phyloP scores from a whole-genome alignment of 768 basidiomycete species.

The Kwoniella mangroviensis region DNA sequence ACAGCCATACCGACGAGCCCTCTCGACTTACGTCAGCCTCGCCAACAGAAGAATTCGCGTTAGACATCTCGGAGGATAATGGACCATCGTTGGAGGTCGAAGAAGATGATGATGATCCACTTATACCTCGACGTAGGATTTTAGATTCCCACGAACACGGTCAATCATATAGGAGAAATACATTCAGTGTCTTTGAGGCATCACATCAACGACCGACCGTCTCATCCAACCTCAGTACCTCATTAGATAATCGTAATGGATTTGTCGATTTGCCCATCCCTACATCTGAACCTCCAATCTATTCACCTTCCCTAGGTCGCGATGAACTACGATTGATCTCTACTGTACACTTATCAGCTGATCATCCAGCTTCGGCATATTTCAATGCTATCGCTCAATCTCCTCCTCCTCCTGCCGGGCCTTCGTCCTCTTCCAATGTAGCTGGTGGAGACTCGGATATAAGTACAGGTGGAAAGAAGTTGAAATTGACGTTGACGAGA shows the following conservation, averaged over 20 bases:
- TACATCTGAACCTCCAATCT: conserved; percentile 37
- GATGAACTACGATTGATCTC: conserved; percentile 51
- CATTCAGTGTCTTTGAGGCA: conserved; percentile 10
- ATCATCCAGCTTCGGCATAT: conserved; percentile 46
- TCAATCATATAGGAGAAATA: conserved; percentile 17
- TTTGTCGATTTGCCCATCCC: conserved; percentile 37
- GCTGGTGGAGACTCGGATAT: background rate
- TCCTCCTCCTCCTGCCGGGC: conserved; percentile 14
- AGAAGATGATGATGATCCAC: conserved; percentile 45
- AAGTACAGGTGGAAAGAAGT: conserved; percentile 41
- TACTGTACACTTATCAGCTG: conserved; percentile 45
- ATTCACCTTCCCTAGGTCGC: conserved; percentile 38
- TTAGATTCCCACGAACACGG: conserved; percentile 1
- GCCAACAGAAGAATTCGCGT: conserved; percentile 7
- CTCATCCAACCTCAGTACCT: background rate
- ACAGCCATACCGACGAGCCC: background rate
- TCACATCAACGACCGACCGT: background rate
- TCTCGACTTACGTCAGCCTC: background rate
- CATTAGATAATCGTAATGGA: conserved; percentile 1
- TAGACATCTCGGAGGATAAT: background rate
- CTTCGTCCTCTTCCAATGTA: background rate
- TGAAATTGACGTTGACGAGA: conserved; percentile 33
- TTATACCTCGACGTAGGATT: conserved; percentile 30
- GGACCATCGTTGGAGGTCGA: conserved; percentile 16
- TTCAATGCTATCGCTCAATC: conserved; percentile 37